A percentile compares a stretch with the other conserved stretches of the same genome.
phyloP scores from a whole-genome alignment of 2,329 filamentous ascomycete species.

The Botrytis aclada region DNA sequence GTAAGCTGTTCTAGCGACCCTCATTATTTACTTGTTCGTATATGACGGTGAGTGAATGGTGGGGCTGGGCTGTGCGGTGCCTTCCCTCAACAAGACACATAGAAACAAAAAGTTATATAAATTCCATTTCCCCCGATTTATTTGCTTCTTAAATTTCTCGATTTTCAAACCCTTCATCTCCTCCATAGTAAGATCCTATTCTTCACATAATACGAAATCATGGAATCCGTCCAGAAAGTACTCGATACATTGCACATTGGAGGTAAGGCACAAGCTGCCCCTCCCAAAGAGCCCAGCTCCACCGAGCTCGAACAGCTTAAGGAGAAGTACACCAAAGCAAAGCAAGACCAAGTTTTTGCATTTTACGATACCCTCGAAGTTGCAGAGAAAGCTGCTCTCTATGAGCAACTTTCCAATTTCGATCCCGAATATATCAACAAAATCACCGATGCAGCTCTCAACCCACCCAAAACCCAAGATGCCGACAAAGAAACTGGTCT shows the following conservation, averaged over 20 bases:
- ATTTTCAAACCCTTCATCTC: not conserved
- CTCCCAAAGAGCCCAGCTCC: conserved; percentile 38
- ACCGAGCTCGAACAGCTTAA: conserved; percentile 52
- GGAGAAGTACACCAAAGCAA: conserved; percentile 69
- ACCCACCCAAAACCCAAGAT: conserved; percentile 62
- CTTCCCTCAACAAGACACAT: conserved; percentile 6
- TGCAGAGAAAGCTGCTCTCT: conserved; percentile 73
- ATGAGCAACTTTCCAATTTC: conserved; percentile 76
- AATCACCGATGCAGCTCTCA: conserved; percentile 76
- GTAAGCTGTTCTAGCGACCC: conserved; percentile 20
- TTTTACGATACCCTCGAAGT: conserved; percentile 79
- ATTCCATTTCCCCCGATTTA: conserved; percentile 1
- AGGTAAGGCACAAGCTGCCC: conserved; percentile 34
- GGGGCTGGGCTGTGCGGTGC: conserved; percentile 29
- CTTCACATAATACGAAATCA: conserved; percentile 23
- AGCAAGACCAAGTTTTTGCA: conserved; percentile 78
- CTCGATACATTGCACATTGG: conserved; percentile 45
- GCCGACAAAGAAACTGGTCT: conserved; percentile 45
- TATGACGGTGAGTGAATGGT: conserved; percentile 24
- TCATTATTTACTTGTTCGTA: not conserved
- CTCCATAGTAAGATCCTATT: not conserved
- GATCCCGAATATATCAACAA: conserved; percentile 85
- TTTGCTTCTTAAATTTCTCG: not conserved
- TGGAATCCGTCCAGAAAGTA: conserved; percentile 45
- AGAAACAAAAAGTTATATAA: conserved; percentile 11